Conservation (phyloP, 371 early-diverging fungal genomes). For the Mucor saturninus region DNA sequence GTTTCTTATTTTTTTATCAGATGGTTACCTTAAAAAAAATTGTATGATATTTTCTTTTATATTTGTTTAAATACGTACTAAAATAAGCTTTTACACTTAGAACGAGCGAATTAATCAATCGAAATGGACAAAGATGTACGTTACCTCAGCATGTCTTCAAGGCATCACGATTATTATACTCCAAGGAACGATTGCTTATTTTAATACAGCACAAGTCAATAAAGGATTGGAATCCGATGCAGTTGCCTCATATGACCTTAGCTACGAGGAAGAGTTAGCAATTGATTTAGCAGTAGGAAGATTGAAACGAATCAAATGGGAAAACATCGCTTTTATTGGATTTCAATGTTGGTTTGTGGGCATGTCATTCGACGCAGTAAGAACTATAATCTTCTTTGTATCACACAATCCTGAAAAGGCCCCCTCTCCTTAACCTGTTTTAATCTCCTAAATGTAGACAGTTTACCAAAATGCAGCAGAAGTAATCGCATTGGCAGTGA, state of each 20-base stretch:
- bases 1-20: background rate
- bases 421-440: constrained; percentile 5
- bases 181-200: constrained; percentile 43
- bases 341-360: constrained; percentile 51
- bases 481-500: constrained; percentile 41
- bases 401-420: background rate
- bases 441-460: constrained; percentile 25
- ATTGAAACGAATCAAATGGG: constrained; percentile 49
- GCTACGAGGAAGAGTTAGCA: background rate
- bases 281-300: constrained; percentile 31
- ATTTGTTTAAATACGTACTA: background rate
- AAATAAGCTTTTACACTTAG: constrained; percentile 15
- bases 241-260: constrained; percentile 9
- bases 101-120: constrained; percentile 41
- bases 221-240: constrained; percentile 18
- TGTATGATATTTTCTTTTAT: constrained; percentile 4
- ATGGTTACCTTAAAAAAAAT: constrained; percentile 26
- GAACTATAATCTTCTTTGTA: background rate
- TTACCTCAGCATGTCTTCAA: constrained; percentile 43
- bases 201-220: constrained; percentile 30
- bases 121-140: constrained; percentile 43
- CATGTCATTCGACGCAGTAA: constrained; percentile 58
- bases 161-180: constrained; percentile 42
- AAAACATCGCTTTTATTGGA: constrained; percentile 51
- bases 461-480: constrained; percentile 48